Conservation (phyloP, 129 eudicot species). For the Oenanthe sinensis region DNA sequence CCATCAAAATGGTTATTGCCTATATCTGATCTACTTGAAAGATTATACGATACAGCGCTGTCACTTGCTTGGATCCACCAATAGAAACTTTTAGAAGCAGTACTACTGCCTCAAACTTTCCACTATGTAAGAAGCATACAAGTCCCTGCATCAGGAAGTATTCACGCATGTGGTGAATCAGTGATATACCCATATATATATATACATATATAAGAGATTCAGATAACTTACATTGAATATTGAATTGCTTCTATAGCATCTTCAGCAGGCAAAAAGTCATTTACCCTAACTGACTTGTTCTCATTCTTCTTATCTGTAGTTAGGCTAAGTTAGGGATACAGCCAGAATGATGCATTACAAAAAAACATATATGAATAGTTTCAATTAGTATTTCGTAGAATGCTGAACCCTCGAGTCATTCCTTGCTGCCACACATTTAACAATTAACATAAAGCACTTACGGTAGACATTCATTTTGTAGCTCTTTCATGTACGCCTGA, state of each 20-base stretch:
- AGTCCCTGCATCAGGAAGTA: slow-evolving; percentile 52
- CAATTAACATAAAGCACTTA: not conserved
- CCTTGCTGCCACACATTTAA: not conserved
- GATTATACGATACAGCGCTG: not conserved
- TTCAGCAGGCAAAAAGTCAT: slow-evolving; percentile 84
- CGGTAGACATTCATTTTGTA: not conserved
- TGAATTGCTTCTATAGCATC: slow-evolving; percentile 70
- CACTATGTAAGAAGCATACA: slow-evolving; percentile 78
- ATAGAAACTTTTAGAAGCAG: not conserved
- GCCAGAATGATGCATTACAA: not conserved
- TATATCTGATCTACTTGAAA: not conserved
- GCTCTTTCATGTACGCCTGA: not conserved
- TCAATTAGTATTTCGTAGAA: not conserved
- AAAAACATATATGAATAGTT: not conserved
- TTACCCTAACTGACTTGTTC: slow-evolving; percentile 80
- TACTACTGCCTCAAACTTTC: slow-evolving; percentile 82
- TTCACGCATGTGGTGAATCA: not conserved
- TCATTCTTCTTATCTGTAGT: slow-evolving; percentile 82
- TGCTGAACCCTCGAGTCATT: not conserved
- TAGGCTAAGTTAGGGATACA: slow-evolving; percentile 16
- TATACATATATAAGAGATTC: not conserved
- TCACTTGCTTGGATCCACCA: not conserved
- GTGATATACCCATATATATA: no score
- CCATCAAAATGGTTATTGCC: slow-evolving; percentile 3
- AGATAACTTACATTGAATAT: slow-evolving; percentile 70